Base-by-base conservation (phyloP, 352 stramenopile species). In the Globisporangium carolinianum region DNA sequence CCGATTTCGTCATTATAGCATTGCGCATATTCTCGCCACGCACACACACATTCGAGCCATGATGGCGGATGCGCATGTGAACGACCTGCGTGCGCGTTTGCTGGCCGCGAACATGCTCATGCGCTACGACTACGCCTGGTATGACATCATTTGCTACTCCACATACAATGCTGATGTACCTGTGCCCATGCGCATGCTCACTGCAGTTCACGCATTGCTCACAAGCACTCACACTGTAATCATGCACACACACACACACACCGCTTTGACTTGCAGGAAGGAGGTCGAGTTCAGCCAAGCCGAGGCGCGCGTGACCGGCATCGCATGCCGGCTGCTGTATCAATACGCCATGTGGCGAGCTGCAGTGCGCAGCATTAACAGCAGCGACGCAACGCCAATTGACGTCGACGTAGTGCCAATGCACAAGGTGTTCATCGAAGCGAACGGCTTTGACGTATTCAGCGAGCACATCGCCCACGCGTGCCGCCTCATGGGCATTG, bases 71-170 rank as follows among this genome's bases (percentile, higher is more conserved):
- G 37, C 45, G 10, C 42, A 47, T 17, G 42, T 17, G 42, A 5
- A 15, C 42, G 42, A 47, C 42, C 32, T 55, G 48, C 80, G 80
- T 51, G 68, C 80, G 66, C 77, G 72, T 15, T 71, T 90, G 35
- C 39, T 79, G 35, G 63, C 60, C 37, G 61, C 77, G 32, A 71
- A 74, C 10, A 69, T 91, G 55, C 73, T 83, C 57, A 94, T 94
- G 82, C 80, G 84, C 55, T 90, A 94, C 55, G 84, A 94, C 57
- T 94, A 94, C 57, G 84, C 84, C 1, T 94, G 84, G 84, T 85
- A 62, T 43, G 68, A 32, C 24, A 32, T 32, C 24, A 32, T 32
- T 32, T 32, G 24, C 24, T 32, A 32, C 24, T 32, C 24, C 24
- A 32, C 24, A 3, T 32, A 3, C 24, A 32, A 1, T 32, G 24